Evolutionary conservation across 169 alveolate genomes (phyloP).

Genomic region (Eimeria falciformis): DNA sequence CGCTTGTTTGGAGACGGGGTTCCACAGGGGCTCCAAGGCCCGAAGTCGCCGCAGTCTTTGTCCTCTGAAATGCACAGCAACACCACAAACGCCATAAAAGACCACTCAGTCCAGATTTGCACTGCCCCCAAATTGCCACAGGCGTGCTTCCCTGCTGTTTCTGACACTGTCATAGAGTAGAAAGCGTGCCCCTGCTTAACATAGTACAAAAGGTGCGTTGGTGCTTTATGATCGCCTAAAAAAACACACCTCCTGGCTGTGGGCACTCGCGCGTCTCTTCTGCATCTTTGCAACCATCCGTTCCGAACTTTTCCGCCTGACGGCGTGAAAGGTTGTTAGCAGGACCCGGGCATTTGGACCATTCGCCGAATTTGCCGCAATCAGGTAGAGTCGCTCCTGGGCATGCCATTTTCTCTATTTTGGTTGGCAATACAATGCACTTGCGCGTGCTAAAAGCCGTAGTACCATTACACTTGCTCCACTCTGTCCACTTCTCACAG

Average conservation of each 20-base stretch:
- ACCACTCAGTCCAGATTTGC: no score
- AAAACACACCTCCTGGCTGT: constrained; percentile 15
- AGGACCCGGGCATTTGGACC: constrained; percentile 59
- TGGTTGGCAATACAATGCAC: constrained; percentile 42
- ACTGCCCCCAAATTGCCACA: neutral
- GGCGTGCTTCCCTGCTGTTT: neutral
- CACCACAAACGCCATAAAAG: neutral
- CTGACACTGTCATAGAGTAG: no score
- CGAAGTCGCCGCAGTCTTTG: constrained; percentile 49
- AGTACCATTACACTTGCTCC: constrained; percentile 37
- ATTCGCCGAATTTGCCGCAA: constrained; percentile 58
- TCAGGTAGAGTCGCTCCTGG: neutral
- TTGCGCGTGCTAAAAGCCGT: neutral
- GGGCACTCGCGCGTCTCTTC: constrained; percentile 69
- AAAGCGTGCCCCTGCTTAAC: no score
- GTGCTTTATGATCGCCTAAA: no score
- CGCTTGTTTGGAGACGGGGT: neutral
- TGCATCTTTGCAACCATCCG: constrained; percentile 39
- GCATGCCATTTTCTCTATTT: constrained; percentile 11
- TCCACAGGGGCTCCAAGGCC: constrained; percentile 63
- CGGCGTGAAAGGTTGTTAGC: constrained; percentile 57
- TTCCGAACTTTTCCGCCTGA: constrained; percentile 13
- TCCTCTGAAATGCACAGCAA: constrained; percentile 12
- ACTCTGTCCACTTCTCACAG: constrained; percentile 51
- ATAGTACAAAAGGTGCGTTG: no score